Base-by-base conservation (phyloP, 495 filamentous ascomycete species). In the Xylaria acuta region DNA sequence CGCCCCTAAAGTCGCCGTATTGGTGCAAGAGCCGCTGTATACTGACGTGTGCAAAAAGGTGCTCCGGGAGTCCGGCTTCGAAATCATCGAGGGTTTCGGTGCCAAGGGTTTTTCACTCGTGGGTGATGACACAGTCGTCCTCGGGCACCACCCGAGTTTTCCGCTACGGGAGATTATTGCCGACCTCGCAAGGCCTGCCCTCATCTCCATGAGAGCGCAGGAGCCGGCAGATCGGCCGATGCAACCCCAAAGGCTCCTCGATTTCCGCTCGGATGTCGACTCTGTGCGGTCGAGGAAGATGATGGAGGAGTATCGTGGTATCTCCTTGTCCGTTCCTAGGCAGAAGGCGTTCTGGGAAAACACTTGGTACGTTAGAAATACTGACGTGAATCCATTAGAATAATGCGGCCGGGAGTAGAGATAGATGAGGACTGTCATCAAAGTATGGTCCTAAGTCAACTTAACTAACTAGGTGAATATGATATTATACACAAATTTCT, bases 61-160 rank as follows among this genome's bases (percentile, higher is more conserved):
- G 22, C 75, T 84, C 47, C 70, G 49, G 27, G 77, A 81, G 69
- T 76, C 76, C 72, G 78, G 69, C 72, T 79, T 84, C 75, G 73
- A 82, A 53, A 74, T 84, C 75, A 73, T 84, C 75, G 78, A 76
- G 65, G 69, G 74, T 54, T 77, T 75, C 71, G 81, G 82, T 64
- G 82, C 81, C 67, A 79, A 75, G 73, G 82, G 79, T 64, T 84
- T 84, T 71, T 74, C 77, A 66, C 74, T 83, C 73, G 67, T 82
- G n/a, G 80, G 83, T 75, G 77, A 81, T 1, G 73, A 78, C 30
- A 76, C 81, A 22, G 75, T 81, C 59, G 75, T 83, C 62, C 77
- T 83, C 75, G 72, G 78, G 6, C 71, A 78, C 36, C 80, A 81
- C 77, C 74, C 78, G 60, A 70, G 71, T 54, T 76, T 76, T 3